phyloP scores from a whole-genome alignment of 164 flowering plant genomes.

The Saururus chinensis region DNA sequence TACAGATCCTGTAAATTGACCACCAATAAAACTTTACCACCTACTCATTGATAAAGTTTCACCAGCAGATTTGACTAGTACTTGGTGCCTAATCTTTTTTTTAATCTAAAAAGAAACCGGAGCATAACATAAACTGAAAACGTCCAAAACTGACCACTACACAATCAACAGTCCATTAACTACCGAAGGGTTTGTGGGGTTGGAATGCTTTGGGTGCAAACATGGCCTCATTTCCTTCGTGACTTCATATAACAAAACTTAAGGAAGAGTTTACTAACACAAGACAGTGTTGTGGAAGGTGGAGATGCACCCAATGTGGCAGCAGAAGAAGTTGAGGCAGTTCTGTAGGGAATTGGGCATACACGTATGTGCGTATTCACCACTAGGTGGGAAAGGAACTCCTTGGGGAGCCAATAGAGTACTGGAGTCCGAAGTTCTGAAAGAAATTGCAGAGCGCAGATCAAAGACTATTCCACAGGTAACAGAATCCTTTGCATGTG shows the following conservation, averaged over 20 bases:
- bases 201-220: too few relatives aligned
- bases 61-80: too few relatives aligned
- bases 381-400: slow-evolving; percentile 21
- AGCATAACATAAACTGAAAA: neutral
- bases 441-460: slow-evolving; percentile 16
- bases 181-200: too few relatives aligned
- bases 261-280: too few relatives aligned
- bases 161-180: too few relatives aligned
- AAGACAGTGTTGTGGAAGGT: slow-evolving; percentile 12
- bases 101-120: too few relatives aligned
- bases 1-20: too few relatives aligned
- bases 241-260: too few relatives aligned
- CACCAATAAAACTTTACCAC: too few relatives aligned
- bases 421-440: slow-evolving; percentile 12
- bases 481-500: neutral
- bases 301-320: slow-evolving; percentile 26
- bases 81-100: too few relatives aligned
- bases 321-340: slow-evolving; percentile 18
- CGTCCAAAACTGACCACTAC: neutral
- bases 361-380: slow-evolving; percentile 21
- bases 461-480: slow-evolving; percentile 2
- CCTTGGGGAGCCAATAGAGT: slow-evolving; percentile 15
- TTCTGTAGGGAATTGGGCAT: slow-evolving; percentile 17
- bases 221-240: too few relatives aligned
- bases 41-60: too few relatives aligned